Percentiles rank a stretch among this genome's conserved stretches.
Conservation (phyloP, 805 yeast species). For the Lipomyces oligophaga region DNA sequence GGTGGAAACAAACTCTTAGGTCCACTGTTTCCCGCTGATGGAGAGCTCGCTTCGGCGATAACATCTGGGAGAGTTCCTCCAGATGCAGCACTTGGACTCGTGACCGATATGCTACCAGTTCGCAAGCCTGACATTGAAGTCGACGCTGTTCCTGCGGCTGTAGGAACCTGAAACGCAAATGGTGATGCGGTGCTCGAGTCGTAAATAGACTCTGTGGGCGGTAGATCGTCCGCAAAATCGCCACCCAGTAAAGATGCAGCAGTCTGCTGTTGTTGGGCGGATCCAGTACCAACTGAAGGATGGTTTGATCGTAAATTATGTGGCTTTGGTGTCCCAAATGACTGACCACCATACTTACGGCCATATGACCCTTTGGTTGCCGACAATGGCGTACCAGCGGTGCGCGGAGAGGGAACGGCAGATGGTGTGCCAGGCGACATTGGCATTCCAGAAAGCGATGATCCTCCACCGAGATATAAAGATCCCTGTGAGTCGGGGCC, state of each 20-base stretch:
- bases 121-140: background rate
- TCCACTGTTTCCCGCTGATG: constrained; percentile 1
- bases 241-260: background rate
- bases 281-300: background rate
- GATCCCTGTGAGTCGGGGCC: background rate
- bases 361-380: constrained; percentile 2
- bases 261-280: background rate
- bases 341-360: constrained; percentile 29
- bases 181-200: constrained; percentile 25
- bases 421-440: constrained; percentile 4
- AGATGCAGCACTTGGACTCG: background rate
- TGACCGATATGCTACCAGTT: background rate
- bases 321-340: constrained; percentile 32
- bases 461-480: background rate
- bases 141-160: background rate
- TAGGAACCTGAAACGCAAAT: constrained; percentile 26
- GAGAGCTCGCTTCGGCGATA: background rate
- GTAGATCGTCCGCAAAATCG: constrained; percentile 16
- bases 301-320: constrained; percentile 7
- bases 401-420: constrained; percentile 11
- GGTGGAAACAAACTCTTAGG: too few species aligned
- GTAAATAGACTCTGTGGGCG: constrained; percentile 26
- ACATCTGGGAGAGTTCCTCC: too few species aligned
- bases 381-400: constrained; percentile 2
- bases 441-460: background rate